Base-by-base conservation (phyloP, 495 filamentous ascomycete genomes). In the Lasiosphaeria miniovina region DNA sequence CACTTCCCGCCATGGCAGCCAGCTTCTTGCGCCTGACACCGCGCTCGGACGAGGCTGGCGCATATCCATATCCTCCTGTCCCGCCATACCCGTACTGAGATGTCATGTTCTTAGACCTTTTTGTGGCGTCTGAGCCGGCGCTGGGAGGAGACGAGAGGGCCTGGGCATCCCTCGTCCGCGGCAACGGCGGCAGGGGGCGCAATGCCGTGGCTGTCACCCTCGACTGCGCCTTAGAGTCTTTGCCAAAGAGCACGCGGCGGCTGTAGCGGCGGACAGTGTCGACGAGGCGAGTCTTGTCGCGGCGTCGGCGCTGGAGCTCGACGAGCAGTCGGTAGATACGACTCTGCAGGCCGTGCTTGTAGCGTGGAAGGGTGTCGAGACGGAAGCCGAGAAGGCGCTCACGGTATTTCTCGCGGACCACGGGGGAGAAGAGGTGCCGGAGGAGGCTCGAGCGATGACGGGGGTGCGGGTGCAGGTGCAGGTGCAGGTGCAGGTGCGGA, bases 21-120 rank as follows among this genome's bases (percentile, higher is more conserved):
- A 97, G 71, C 80, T 88, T 96, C 71, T 83, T 88, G 59, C 94
- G 82, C 49, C 91, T 75, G 11, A 84, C 74, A 3, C 93, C 91
- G 24, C 80, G 75, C 66, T 90, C 89, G 34, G 82, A 71, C 33
- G 65, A 9, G 36, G n/a, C 36, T 41, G 12, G 43, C 15, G 36
- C 52, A 45, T 32, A 31, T 8, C 38, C 36, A 41, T 24, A 34
- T 15, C 17, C 12, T 2, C 41, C 33, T 11, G n/a, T 31, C 6
- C 38, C 55, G 49, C 40, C 58, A 33, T 66, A 66, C 34, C 66
- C 71, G 49, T 70, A 64, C 61, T 41, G 67, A 49, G 62, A 68
- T 17, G 54, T 68, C 65, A 68, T 73, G 41, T 65, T 68, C 32
- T 55, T 61, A 43, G 11, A 6, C 38, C 32, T 50, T 36, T 4